Evolutionary conservation across 306 rosid species (phyloP), one percentile per base, ranked within the genome.

Genomic region (Vigna mungo): DNA sequence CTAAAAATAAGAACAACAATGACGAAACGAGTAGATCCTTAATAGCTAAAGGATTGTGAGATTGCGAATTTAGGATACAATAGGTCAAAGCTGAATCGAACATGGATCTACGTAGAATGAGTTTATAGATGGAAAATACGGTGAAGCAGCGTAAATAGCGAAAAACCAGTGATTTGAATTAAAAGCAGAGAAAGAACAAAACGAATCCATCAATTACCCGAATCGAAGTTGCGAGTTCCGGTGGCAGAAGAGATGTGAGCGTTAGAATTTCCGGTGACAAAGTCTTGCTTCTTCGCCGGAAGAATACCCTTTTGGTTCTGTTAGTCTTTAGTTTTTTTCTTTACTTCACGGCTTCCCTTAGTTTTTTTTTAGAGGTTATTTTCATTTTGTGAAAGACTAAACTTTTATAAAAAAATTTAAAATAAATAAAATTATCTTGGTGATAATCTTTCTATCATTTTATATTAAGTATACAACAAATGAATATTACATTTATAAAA

Each of bases 1-100:
- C 81, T 56, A 78, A 18, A 16, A 27, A 44, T 39, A 68, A 67
- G 15, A 67, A 66, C 12, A 27, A 20, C 51, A 17, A 74, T 37
- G 1, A 51, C 18, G 55, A 68, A 27, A 46, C 49, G 9, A 21
- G 15, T 64, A 66, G 67, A 77, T 69, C 32, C 6, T 46, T 58
- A 78, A 69, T 68, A 68, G 27, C 27, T 32, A 44, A 2, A 48
- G 27, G 65, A 3, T 15, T 44, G 17, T 9, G 23, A 46, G 30
- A 59, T 69, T 32, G 8, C 3, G 81, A 68, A 54, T 41, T 43
- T 14, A 16, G 9, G 21, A 0, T 41, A 58, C 23, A 32, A 14
- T 27, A 12, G 27, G 63, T 9, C 20, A 18, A 71, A 49, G 3
- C 11, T 14, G 1, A 7, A 47, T 78, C 69, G 16, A 53, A n/a